These are phyloP conservation scores for Meyerozyma sp. DNA, from an alignment of 1,139 yeast genomes.

Conservation along the genomic window DNA sequence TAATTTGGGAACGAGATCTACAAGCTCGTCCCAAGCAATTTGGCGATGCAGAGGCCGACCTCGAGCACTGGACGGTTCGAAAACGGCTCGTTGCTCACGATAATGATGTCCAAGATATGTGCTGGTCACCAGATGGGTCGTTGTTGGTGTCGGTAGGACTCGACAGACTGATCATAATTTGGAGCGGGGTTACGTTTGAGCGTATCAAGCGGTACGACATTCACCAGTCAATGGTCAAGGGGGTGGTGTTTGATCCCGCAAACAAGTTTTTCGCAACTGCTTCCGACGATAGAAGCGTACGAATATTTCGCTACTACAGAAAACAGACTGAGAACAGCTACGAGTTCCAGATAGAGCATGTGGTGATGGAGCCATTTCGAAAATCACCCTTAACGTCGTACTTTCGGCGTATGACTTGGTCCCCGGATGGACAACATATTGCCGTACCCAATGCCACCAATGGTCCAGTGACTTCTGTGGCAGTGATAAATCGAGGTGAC, in stretches of 20 bases:
- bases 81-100: conserved; percentile 93
- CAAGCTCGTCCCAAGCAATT: conserved; percentile 35
- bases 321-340: conserved; percentile 58
- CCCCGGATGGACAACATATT: conserved; percentile 95
- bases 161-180: conserved; percentile 84
- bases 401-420: conserved; percentile 91
- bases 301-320: conserved; percentile 80
- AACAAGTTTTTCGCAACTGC: conserved; percentile 96
- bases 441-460: conserved; percentile 97
- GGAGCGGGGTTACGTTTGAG: conserved; percentile 93
- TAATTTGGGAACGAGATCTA: conserved; percentile 91
- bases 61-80: conserved; percentile 91
- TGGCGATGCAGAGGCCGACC: conserved; percentile 54
- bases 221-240: conserved; percentile 94
- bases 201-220: conserved; percentile 83
- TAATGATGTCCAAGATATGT: conserved; percentile 93
- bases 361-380: conserved; percentile 76
- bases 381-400: conserved; percentile 91
- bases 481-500: conserved; percentile 80
- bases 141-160: conserved; percentile 89
- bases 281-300: conserved; percentile 88
- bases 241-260: conserved; percentile 96
- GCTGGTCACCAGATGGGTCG: conserved; percentile 96
- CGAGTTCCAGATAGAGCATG: conserved; percentile 81
- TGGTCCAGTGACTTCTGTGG: conserved; percentile 91